Conservation (phyloP, 2,329 filamentous ascomycete species). For the Trichoderma guizhouense region DNA sequence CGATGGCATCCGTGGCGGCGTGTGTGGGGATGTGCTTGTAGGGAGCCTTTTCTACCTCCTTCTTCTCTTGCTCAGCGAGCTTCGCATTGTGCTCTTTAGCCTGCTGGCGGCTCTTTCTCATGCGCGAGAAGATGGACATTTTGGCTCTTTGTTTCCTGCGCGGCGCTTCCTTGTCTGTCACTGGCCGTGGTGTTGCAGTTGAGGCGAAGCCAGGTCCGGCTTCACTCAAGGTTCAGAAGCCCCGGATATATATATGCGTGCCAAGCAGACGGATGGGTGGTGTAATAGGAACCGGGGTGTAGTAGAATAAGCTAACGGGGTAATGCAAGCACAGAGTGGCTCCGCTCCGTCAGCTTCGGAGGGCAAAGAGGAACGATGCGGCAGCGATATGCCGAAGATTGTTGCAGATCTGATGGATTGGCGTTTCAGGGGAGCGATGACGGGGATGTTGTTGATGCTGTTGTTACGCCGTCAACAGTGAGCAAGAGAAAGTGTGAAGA, state of each 20-base stretch:
- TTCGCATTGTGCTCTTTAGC: conserved; percentile 54
- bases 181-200: neutral
- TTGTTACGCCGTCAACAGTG: neutral
- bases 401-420: neutral
- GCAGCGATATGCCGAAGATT: neutral
- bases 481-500: neutral
- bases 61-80: conserved; percentile 45
- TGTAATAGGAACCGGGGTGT: neutral
- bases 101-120: conserved; percentile 51
- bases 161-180: neutral
- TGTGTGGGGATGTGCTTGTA: conserved; percentile 62
- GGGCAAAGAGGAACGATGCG: neutral
- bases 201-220: neutral
- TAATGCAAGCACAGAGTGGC: neutral
- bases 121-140: conserved; percentile 58
- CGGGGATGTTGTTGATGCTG: neutral
- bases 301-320: conserved; percentile 5
- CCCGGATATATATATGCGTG: neutral
- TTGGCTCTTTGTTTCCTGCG: neutral
- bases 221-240: neutral
- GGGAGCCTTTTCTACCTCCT: conserved; percentile 38
- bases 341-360: conserved; percentile 4
- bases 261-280: neutral
- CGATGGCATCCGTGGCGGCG: conserved; percentile 56
- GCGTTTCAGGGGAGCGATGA: neutral